phyloP scores from a whole-genome alignment of 2,329 filamentous ascomycete species.

The Exophiala lecanii-corni region DNA sequence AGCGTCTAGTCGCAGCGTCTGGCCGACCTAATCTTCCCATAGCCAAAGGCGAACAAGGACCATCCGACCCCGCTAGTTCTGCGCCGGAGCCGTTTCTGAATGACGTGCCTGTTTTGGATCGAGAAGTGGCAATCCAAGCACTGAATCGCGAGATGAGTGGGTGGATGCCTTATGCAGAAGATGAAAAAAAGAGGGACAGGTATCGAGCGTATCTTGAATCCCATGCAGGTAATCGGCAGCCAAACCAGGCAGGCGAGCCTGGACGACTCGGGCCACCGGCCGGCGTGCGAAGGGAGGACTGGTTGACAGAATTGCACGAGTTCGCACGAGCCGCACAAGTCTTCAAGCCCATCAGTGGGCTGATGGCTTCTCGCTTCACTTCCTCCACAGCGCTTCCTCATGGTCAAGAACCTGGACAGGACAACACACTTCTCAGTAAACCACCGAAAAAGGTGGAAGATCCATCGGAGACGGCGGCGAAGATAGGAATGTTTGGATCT shows the following conservation, averaged over 20 bases:
- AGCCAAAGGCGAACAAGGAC: conserved; percentile 67
- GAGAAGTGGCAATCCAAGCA: conserved; percentile 63
- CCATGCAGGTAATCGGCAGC: conserved; percentile 54
- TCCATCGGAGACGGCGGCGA: conserved; percentile 80
- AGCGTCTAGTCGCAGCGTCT: conserved; percentile 69
- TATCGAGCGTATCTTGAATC: conserved; percentile 80
- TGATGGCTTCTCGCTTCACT: conserved; percentile 93
- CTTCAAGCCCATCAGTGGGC: conserved; percentile 85
- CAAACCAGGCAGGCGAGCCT: conserved; percentile 40
- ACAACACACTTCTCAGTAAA: conserved; percentile 41
- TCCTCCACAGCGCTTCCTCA: conserved; percentile 51
- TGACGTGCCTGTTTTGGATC: conserved; percentile 55
- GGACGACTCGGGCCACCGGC: conserved; percentile 56
- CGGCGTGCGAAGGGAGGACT: conserved; percentile 62
- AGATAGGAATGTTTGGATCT: conserved; percentile 84
- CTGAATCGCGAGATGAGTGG: conserved; percentile 61
- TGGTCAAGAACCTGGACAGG: conserved; percentile 27
- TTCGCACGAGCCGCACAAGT: conserved; percentile 71
- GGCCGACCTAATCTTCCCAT: conserved; percentile 73
- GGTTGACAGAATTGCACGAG: conserved; percentile 72
- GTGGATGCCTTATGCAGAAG: conserved; percentile 79
- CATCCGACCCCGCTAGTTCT: conserved; percentile 58
- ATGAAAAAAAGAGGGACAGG: conserved; percentile 71
- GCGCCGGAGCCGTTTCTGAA: conserved; percentile 49
- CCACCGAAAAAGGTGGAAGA: conserved; percentile 56